These are phyloP conservation scores for Phytophthora litchii DNA, from an alignment of 352 stramenopile genomes.

Conservation along the genomic window DNA sequence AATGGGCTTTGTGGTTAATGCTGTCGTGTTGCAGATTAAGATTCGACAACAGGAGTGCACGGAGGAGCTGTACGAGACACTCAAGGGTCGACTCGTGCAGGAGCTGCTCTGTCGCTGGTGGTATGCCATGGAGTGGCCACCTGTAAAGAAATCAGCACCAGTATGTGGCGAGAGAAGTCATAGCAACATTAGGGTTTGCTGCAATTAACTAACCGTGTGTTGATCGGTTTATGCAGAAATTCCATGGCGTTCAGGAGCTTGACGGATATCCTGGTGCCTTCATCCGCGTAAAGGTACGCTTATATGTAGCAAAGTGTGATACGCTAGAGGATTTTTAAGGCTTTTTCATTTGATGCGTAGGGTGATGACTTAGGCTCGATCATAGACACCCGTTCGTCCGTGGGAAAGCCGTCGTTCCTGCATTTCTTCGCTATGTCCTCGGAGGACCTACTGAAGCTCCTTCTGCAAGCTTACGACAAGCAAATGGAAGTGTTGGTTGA, in stretches of 20 bases:
- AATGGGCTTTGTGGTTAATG: not conserved
- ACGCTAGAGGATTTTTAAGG: not conserved
- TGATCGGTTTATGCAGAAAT: slow-evolving; percentile 40
- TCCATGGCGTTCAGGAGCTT: slow-evolving; percentile 80
- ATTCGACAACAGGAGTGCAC: slow-evolving; percentile 88
- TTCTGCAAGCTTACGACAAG: slow-evolving; percentile 82
- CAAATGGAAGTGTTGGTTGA: slow-evolving; percentile 81
- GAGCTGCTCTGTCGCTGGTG: slow-evolving; percentile 87
- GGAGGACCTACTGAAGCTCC: slow-evolving; percentile 69
- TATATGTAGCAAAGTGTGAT: not conserved
- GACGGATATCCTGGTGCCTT: slow-evolving; percentile 79
- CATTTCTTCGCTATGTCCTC: slow-evolving; percentile 85
- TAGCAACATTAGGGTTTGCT: not conserved
- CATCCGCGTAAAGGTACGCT: slow-evolving; percentile 78
- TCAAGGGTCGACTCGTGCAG: slow-evolving; percentile 78
- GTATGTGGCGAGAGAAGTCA: slow-evolving; percentile 17
- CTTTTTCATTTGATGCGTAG: slow-evolving; percentile 26
- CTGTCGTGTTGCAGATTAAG: slow-evolving; percentile 54
- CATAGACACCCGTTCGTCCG: slow-evolving; percentile 67
- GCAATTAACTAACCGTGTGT: slow-evolving; percentile 4
- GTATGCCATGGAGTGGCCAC: slow-evolving; percentile 85
- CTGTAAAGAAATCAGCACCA: slow-evolving; percentile 38
- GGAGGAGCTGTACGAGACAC: slow-evolving; percentile 79
- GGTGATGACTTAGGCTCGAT: slow-evolving; percentile 88
- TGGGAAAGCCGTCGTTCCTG: slow-evolving; percentile 83